These are phyloP conservation scores for Termitomyces sp. DNA, from an alignment of 768 basidiomycete genomes.

Conservation along the genomic window DNA sequence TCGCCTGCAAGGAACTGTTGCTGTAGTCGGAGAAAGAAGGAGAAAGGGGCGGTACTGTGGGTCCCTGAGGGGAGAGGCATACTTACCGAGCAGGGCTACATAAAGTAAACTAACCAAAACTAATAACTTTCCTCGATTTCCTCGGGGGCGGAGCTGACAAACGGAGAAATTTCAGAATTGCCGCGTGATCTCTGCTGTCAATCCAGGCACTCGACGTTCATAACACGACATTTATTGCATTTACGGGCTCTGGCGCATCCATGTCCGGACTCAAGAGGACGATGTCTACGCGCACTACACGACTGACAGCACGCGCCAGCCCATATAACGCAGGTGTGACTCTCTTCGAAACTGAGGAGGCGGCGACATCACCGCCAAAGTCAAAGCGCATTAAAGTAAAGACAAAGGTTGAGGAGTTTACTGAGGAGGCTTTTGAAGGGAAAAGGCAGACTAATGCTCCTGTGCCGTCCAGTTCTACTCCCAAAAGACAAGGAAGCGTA, in stretches of 20 bases:
- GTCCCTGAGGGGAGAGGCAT: background rate
- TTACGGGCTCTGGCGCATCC: background rate
- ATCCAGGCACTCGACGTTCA: background rate
- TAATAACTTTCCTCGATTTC: conserved; percentile 9
- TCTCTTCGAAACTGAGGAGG: conserved; percentile 29
- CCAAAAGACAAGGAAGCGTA: conserved; percentile 15
- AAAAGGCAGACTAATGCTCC: background rate
- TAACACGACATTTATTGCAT: background rate
- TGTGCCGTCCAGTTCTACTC: conserved; percentile 9
- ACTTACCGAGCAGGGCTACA: conserved; percentile 10
- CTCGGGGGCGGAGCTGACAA: conserved; percentile 5
- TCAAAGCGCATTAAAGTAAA: conserved; percentile 28
- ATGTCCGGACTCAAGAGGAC: conserved; percentile 17
- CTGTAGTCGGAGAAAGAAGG: background rate
- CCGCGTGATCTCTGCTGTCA: background rate
- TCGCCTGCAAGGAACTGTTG: background rate
- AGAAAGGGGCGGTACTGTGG: background rate
- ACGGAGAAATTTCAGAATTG: conserved; percentile 4
- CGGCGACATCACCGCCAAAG: conserved; percentile 16
- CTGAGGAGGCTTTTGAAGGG: conserved; percentile 5
- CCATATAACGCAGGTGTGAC: conserved; percentile 40
- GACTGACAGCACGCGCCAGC: conserved; percentile 35
- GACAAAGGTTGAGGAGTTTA: conserved; percentile 7
- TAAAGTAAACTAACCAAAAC: conserved; percentile 13
- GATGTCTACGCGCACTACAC: conserved; percentile 20